Conservation (phyloP, 768 basidiomycete genomes). For the Agaricus sinodeliciosus region DNA sequence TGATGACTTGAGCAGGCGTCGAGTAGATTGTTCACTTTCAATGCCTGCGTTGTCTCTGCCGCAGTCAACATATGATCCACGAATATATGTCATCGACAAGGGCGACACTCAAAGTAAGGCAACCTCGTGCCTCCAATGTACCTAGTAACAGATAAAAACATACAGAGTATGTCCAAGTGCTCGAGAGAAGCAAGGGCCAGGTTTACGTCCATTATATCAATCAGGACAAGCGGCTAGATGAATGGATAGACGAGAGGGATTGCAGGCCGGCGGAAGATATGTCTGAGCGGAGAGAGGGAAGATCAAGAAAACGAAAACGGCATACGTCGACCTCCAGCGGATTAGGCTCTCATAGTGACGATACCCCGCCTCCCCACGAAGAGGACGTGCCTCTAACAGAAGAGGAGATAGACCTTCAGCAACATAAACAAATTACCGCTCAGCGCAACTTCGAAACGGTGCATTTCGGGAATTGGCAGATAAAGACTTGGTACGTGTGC, state of each 20-base stretch:
- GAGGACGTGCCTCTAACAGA: conserved; percentile 45
- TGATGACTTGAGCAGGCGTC: not conserved
- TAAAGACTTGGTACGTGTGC: conserved; percentile 75
- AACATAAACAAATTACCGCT: conserved; percentile 59
- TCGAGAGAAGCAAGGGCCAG: conserved; percentile 43
- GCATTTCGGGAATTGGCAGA: conserved; percentile 78
- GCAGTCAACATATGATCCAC: conserved; percentile 18
- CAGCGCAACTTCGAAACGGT: conserved; percentile 85
- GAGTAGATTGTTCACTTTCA: not conserved
- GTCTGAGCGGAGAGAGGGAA: conserved; percentile 16
- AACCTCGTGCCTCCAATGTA: conserved; percentile 4
- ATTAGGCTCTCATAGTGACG: conserved; percentile 17
- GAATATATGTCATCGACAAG: conserved; percentile 26
- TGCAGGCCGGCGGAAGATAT: conserved; percentile 25
- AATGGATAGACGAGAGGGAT: conserved; percentile 51
- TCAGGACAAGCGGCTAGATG: conserved; percentile 67
- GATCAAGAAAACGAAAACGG: conserved; percentile 29
- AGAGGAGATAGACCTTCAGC: conserved; percentile 64
- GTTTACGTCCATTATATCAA: conserved; percentile 70
- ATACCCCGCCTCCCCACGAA: conserved; percentile 13
- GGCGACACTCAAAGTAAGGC: conserved; percentile 25
- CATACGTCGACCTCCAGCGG: conserved; percentile 24
- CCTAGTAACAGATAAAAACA: conserved; percentile 9
- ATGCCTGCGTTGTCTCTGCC: conserved; percentile 27
- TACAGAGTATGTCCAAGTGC: conserved; percentile 43